Evolutionary conservation across 2,329 filamentous ascomycete genomes (phyloP).

Genomic region (Diaporthe vaccinii): DNA sequence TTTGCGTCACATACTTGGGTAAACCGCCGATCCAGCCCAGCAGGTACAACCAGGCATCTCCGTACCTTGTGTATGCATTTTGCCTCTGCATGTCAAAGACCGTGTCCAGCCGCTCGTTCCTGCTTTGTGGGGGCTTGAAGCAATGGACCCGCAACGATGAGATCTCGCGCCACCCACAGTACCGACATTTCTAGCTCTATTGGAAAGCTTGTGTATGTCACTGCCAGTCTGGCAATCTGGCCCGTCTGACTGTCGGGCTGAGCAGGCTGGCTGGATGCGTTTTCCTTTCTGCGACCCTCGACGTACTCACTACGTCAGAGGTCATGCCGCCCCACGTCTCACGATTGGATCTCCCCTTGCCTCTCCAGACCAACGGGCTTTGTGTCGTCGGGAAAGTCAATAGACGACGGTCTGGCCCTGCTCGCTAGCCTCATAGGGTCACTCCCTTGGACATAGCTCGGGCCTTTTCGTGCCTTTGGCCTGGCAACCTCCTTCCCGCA

Average conservation of each 20-base stretch:
- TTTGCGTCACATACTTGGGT: neutral
- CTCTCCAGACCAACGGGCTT: neutral
- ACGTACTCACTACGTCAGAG: slow-evolving; percentile 35
- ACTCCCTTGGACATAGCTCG: neutral
- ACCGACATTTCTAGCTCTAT: neutral
- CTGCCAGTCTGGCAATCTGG: neutral
- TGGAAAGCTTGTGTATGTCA: slow-evolving; percentile 14
- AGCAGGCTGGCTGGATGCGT: neutral
- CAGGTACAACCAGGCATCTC: neutral
- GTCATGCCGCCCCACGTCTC: slow-evolving; percentile 26
- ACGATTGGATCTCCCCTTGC: neutral
- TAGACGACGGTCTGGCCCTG: slow-evolving; percentile 16
- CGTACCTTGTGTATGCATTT: neutral
- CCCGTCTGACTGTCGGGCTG: neutral
- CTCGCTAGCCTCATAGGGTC: slow-evolving; percentile 9
- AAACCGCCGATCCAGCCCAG: neutral
- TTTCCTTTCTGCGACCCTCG: neutral
- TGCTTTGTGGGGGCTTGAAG: neutral
- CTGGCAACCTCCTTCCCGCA: slow-evolving; percentile 17
- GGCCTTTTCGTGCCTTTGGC: slow-evolving; percentile 19
- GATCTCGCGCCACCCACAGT: slow-evolving; percentile 10
- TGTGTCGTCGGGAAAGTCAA: slow-evolving; percentile 16
- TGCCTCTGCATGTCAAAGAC: neutral
- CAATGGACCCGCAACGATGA: slow-evolving; percentile 3
- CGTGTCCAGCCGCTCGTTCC: slow-evolving; percentile 24